Evolutionary conservation across 192 early-diverging fungal species (phyloP).

Genomic region (Mortierella hygrophila): DNA sequence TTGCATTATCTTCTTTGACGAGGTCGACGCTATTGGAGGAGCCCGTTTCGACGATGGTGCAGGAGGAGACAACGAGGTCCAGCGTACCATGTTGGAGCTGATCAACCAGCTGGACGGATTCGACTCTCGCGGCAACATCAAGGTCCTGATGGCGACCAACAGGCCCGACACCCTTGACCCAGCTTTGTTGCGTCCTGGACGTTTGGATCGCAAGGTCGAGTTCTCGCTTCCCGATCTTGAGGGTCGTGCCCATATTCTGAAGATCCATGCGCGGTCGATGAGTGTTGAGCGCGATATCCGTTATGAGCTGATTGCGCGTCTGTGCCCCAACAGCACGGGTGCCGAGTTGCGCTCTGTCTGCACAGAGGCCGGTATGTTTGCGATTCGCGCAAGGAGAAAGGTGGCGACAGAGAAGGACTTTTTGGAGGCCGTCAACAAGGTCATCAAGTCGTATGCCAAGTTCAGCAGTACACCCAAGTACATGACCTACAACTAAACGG

Average conservation of each 20-base stretch:
- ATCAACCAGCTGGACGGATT: constrained; percentile 99
- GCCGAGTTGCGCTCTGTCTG: constrained; percentile 98
- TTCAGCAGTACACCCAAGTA: constrained; percentile 98
- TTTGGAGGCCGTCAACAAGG: constrained; percentile 99
- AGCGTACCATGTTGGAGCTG: constrained; percentile 99
- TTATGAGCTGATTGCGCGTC: constrained; percentile 96
- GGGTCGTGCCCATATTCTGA: constrained; percentile 97
- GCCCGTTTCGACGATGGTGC: constrained; percentile 98
- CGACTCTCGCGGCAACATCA: constrained; percentile 99
- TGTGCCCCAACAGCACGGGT: constrained; percentile 99
- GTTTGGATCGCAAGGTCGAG: constrained; percentile 98
- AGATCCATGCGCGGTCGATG: constrained; percentile 99
- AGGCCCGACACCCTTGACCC: constrained; percentile 98
- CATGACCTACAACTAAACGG: constrained; percentile 79
- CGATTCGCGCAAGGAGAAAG: constrained; percentile 97
- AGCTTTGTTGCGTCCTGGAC: constrained; percentile 96
- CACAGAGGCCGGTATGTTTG: constrained; percentile 99
- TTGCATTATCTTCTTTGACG: constrained; percentile 99
- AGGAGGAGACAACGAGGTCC: constrained; percentile 99
- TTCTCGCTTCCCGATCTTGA: constrained; percentile 97
- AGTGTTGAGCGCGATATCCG: constrained; percentile 99
- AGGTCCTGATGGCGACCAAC: constrained; percentile 99
- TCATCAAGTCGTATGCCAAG: constrained; percentile 99
- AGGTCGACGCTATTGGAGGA: constrained; percentile 98
- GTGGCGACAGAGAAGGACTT: constrained; percentile 99